A percentile compares a stretch with the other conserved stretches of the same genome.
Evolutionary conservation across 2,329 filamentous ascomycete species (phyloP).

Genomic region (Alternaria triticimaculans): DNA sequence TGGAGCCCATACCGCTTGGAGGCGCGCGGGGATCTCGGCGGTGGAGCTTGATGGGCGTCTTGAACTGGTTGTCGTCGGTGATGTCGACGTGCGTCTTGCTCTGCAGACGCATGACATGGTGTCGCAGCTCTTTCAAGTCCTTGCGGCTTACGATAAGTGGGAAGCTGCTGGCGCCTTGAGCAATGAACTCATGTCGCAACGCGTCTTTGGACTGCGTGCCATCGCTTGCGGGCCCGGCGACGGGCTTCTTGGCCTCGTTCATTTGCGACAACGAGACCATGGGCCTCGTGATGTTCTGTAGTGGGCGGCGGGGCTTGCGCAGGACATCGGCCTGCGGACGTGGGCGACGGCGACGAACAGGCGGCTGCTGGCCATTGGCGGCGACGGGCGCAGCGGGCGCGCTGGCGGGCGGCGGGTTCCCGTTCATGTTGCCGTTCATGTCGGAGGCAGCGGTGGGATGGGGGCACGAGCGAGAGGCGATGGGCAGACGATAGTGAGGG

Average conservation of each 20-base stretch:
- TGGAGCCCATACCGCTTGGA: conserved; percentile 55
- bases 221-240: conserved; percentile 13
- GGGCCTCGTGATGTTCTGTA: conserved; percentile 43
- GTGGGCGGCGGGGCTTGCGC: conserved; percentile 40
- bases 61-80: conserved; percentile 82
- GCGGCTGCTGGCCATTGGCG: conserved; percentile 43
- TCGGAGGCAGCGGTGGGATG: conserved; percentile 12
- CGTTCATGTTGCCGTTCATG: conserved; percentile 34
- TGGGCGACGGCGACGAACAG: conserved; percentile 41
- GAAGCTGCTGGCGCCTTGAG: conserved; percentile 34
- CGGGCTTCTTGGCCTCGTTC: conserved; percentile 33
- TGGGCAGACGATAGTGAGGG: conserved; percentile 35
- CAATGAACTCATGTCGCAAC: conserved; percentile 36
- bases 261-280: conserved; percentile 44
- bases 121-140: conserved; percentile 77
- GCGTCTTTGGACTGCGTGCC: conserved; percentile 24
- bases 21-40: conserved; percentile 78
- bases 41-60: conserved; percentile 85
- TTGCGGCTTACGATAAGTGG: conserved; percentile 85
- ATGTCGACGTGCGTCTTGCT: conserved; percentile 66
- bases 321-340: conserved; percentile 48
- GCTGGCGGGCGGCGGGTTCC: conserved; percentile 18
- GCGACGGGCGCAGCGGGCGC: conserved; percentile 35
- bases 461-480: conserved; percentile 31
- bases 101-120: conserved; percentile 86